These are phyloP conservation scores for Aspergillus transmontanensis DNA, from an alignment of 2,329 filamentous ascomycete species.

Conservation along the genomic window DNA sequence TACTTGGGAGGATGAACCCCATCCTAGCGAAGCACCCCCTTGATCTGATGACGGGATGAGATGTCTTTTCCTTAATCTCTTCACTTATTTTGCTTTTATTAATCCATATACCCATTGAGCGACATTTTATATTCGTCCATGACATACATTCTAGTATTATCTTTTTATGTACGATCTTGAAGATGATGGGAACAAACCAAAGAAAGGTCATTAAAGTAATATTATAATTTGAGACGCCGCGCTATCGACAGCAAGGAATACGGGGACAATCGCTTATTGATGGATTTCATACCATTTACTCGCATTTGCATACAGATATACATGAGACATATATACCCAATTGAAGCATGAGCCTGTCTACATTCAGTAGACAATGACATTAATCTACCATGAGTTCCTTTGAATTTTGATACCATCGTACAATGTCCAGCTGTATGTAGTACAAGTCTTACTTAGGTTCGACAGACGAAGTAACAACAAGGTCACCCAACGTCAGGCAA, in stretches of 20 bases:
- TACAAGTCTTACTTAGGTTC: not conserved
- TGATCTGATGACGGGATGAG: not conserved
- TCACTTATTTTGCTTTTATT: not conserved
- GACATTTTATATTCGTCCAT: not conserved
- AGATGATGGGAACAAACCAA: not conserved
- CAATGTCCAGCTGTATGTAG: not conserved
- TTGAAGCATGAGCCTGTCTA: not conserved
- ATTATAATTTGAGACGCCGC: not conserved
- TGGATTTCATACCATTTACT: not conserved
- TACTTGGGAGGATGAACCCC: not conserved
- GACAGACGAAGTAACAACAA: not conserved
- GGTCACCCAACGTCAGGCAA: not conserved
- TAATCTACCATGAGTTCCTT: not conserved
- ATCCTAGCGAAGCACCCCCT: not conserved
- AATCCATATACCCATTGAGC: slow-evolving; percentile 3
- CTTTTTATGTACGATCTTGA: not conserved
- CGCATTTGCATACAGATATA: not conserved
- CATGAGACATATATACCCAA: not conserved
- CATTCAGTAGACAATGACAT: not conserved
- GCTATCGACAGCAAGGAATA: not conserved
- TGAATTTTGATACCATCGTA: not conserved
- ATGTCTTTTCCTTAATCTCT: not conserved
- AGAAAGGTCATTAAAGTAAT: not conserved
- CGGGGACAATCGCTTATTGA: not conserved
- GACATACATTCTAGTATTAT: not conserved